Conservation (phyloP, 2,329 filamentous ascomycete species). For the Sclerotinia glacialis region DNA sequence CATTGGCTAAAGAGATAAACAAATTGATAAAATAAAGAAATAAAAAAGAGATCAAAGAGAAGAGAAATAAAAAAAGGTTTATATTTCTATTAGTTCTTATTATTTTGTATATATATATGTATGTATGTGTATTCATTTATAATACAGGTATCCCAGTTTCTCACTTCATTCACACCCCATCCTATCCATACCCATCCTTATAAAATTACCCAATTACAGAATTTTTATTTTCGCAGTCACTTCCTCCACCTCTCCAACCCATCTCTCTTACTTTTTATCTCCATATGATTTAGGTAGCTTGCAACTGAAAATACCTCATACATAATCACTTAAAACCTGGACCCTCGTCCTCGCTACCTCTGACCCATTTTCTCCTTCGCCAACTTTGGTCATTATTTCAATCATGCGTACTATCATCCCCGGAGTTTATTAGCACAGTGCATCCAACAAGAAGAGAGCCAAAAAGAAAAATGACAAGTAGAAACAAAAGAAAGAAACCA, state of each 20-base stretch:
- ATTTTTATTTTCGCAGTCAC: no score
- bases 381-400: constrained; percentile 60
- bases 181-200: no score
- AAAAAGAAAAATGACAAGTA: not conserved
- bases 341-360: constrained; percentile 59
- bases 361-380: constrained; percentile 53
- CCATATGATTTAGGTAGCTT: not conserved
- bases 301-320: constrained; percentile 22
- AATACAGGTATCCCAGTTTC: no score
- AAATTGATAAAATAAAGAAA: no score
- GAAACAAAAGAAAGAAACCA: constrained; percentile 37
- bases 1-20: no score
- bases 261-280: no score
- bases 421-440: not conserved
- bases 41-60: no score
- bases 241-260: not conserved
- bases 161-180: not conserved
- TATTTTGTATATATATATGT: no score
- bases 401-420: constrained; percentile 55
- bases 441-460: not conserved
- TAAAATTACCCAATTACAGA: no score
- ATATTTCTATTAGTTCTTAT: no score
- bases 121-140: no score
- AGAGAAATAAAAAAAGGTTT: no score
- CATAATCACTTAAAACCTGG: constrained; percentile 54